Evolutionary conservation across 1,284 basidiomycete species (phyloP), one percentile per base, ranked within the genome.

Genomic region (Pseudozyma flocculosa): DNA sequence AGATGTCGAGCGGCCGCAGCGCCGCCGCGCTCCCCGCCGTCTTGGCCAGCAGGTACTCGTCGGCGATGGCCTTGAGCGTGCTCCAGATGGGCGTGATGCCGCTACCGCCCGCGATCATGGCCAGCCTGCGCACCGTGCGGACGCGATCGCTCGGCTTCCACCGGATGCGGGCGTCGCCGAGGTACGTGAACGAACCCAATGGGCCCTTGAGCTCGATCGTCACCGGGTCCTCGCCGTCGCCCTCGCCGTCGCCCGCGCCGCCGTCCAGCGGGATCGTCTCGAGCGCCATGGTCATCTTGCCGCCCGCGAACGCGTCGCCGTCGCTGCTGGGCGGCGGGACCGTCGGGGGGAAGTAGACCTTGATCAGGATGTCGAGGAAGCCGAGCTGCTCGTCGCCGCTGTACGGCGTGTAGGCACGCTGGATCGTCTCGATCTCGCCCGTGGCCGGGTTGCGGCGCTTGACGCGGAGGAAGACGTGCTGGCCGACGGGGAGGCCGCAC

Each of bases 351-450:
- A 82, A 79, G 70, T 86, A 86, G 43, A 84, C 68, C 81, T 87
- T 87, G 78, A 86, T 79, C 13, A 75, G 52, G 30, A 75, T 72
- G 42, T 75, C 85, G 30, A 87, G 78, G 50, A 75, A 81, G 1
- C 85, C 86, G 22, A 75, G 76, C 10, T 80, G 81, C 26, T 78
- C 73, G 41, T 79, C 73, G 43, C 70, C 70, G 17, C 84, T 85
- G 34, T 86, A 80, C 0, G 86, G 86, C 2, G 86, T 87, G 61
- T 87, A 87, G 0, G 85, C 84, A 23, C 85, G 79, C 61, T 86
- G 85, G 0, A 86, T 81, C 0, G 84, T 55, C 56, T 85, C 82
- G 18, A 80, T 81, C 36, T 73, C 62, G 32, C 55, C 59, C n/a
- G 62, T 54, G 49, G 84, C 81, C 10, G 81, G 81, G 17, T 76